A percentile compares a stretch with the other conserved stretches of the same genome.
Evolutionary conservation across 108 stramenopile species (phyloP).

Genomic region (Pseudonitzschia delicatissima): DNA sequence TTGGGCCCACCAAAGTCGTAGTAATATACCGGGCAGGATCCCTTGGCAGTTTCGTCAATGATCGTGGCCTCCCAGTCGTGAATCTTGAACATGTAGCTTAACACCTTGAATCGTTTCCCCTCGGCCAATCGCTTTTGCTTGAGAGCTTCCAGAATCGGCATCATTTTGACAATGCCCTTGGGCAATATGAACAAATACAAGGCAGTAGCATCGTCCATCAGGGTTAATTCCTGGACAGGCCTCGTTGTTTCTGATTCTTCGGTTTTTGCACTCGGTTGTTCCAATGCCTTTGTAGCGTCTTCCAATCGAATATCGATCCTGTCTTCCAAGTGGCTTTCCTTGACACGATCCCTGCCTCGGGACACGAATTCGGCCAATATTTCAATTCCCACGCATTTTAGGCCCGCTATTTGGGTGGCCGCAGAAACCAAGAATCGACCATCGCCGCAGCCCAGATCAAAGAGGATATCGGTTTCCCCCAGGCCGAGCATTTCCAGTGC

Average conservation of each 20-base stretch:
- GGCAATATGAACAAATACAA: constrained; percentile 85
- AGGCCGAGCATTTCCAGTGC: constrained; percentile 46
- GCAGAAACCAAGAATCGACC: constrained; percentile 68
- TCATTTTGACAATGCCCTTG: constrained; percentile 61
- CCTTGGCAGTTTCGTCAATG: constrained; percentile 46
- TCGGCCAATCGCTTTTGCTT: constrained; percentile 32
- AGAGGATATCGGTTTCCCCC: constrained; percentile 53
- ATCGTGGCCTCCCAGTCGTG: constrained; percentile 60
- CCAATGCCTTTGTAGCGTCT: constrained; percentile 41
- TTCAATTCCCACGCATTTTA: constrained; percentile 79
- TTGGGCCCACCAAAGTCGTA: constrained; percentile 32
- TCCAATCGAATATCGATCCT: constrained; percentile 55
- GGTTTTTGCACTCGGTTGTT: neutral
- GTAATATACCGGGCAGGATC: constrained; percentile 51
- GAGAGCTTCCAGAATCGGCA: constrained; percentile 53
- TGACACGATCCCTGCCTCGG: constrained; percentile 32
- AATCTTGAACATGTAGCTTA: constrained; percentile 71
- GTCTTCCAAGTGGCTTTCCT: constrained; percentile 14
- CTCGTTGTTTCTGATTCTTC: neutral
- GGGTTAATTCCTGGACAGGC: constrained; percentile 27
- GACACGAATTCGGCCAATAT: constrained; percentile 51
- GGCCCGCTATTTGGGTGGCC: constrained; percentile 25
- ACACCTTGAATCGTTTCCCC: constrained; percentile 44
- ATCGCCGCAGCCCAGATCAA: constrained; percentile 90
- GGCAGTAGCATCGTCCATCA: constrained; percentile 70